These are phyloP conservation scores for Ensete ventricosum DNA, from an alignment of 176 grass and related monocot species.

Conservation along the genomic window DNA sequence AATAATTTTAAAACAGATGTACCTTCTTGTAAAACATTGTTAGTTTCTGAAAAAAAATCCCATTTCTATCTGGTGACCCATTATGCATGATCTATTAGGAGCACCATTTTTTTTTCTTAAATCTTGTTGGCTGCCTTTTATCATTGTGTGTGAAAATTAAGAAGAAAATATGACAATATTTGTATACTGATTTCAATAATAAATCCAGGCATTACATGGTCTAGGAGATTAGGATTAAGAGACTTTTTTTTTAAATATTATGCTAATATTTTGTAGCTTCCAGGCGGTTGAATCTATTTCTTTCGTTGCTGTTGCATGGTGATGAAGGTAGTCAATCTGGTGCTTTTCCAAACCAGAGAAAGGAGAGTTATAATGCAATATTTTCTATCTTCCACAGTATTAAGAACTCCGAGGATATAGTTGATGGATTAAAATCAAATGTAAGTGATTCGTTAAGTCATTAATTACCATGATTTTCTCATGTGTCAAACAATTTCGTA, in stretches of 20 bases:
- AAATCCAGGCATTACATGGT: not conserved
- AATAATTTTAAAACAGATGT: too few species aligned
- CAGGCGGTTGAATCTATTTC: slow-evolving; percentile 80
- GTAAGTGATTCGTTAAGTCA: slow-evolving; percentile 23
- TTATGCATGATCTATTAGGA: too few species aligned
- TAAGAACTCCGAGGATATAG: slow-evolving; percentile 59
- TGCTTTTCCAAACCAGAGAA: slow-evolving; percentile 54
- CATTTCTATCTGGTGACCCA: too few species aligned
- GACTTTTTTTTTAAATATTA: not conserved
- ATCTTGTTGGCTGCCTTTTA: not conserved
- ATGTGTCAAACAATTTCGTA: not conserved
- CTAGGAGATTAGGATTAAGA: not conserved
- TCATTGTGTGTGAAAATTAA: not conserved
- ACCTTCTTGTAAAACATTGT: too few species aligned
- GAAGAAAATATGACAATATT: not conserved
- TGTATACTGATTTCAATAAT: not conserved
- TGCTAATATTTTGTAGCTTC: slow-evolving; percentile 23
- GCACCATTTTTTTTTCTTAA: not conserved
- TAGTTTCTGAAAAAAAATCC: too few species aligned
- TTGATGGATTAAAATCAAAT: slow-evolving; percentile 72
- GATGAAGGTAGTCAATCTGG: slow-evolving; percentile 48
- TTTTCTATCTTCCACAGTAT: slow-evolving; percentile 77
- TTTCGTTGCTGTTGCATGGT: slow-evolving; percentile 65
- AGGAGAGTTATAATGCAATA: slow-evolving; percentile 66
- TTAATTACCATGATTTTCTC: not conserved